Percentiles rank a stretch among this genome's conserved stretches.
phyloP scores from a whole-genome alignment of 345 rosid species.

The Cochlearia excelsa region DNA sequence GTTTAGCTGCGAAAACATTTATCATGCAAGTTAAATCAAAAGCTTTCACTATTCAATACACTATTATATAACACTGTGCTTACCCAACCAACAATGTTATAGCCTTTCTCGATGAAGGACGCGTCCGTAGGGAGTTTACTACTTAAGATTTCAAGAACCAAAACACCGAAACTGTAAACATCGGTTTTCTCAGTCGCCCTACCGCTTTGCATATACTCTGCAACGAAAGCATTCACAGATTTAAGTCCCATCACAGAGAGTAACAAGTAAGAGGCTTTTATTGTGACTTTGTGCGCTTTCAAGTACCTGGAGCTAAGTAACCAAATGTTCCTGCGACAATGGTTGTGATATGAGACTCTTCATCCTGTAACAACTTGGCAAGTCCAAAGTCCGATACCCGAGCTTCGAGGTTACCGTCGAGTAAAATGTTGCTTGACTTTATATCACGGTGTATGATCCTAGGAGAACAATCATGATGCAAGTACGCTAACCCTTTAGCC shows the following conservation, averaged over 20 bases:
- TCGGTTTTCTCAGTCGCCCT: slow-evolving; percentile 97
- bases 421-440: slow-evolving; percentile 89
- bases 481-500: slow-evolving; percentile 89
- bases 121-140: slow-evolving; percentile 96
- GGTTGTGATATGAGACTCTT: slow-evolving; percentile 94
- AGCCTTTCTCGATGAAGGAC: slow-evolving; percentile 87
- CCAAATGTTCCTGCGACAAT: slow-evolving; percentile 98
- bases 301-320: slow-evolving; percentile 91
- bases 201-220: slow-evolving; percentile 95
- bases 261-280: slow-evolving; percentile 1
- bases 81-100: slow-evolving; percentile 97
- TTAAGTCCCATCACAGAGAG: background rate
- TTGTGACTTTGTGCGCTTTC: slow-evolving; percentile 2
- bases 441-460: slow-evolving; percentile 97
- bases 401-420: slow-evolving; percentile 90
- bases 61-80: slow-evolving; percentile 13
- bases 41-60: background rate
- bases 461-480: slow-evolving; percentile 97
- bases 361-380: slow-evolving; percentile 84
- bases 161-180: slow-evolving; percentile 89
- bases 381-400: slow-evolving; percentile 96
- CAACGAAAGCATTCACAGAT: slow-evolving; percentile 16
- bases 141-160: slow-evolving; percentile 85
- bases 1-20: slow-evolving; percentile 58
- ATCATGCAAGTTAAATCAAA: background rate